Conservation (phyloP, 257 asterid species). For the Ajuga chamaepitys region DNA sequence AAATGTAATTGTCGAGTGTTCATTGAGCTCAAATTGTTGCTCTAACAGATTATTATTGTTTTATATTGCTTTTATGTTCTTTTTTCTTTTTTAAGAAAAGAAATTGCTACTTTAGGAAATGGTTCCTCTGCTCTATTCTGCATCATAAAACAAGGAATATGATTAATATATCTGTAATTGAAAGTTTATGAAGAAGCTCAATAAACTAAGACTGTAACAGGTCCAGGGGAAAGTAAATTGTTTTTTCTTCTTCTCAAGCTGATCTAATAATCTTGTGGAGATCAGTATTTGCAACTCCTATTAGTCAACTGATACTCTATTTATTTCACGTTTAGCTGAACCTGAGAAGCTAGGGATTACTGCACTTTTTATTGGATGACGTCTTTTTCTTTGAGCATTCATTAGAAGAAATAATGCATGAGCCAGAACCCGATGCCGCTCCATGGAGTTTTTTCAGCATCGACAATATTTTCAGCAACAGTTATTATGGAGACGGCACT, state of each 20-base stretch:
- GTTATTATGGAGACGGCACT: conserved; percentile 62
- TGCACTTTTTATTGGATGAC: conserved; percentile 18
- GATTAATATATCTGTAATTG: background rate
- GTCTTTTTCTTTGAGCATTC: conserved; percentile 16
- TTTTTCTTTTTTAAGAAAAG: background rate
- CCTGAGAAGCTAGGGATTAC: conserved; percentile 12
- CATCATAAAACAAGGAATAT: background rate
- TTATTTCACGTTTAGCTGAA: conserved; percentile 11
- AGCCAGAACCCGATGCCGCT: conserved; percentile 61
- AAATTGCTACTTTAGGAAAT: background rate
- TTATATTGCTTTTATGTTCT: too few relatives aligned
- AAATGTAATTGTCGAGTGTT: background rate
- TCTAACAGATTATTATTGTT: background rate
- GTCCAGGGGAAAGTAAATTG: background rate
- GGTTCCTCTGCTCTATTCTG: background rate
- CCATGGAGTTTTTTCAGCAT: conserved; percentile 56
- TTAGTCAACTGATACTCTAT: background rate
- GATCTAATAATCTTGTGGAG: background rate
- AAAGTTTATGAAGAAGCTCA: background rate
- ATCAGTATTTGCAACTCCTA: background rate
- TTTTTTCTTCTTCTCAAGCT: background rate
- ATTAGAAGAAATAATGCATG: conserved; percentile 39
- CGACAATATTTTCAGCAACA: conserved; percentile 60
- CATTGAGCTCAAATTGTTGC: background rate
- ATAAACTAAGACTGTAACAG: background rate